These are phyloP conservation scores for Carnegiea gigantea DNA, from an alignment of 179 eudicot genomes.

Conservation along the genomic window DNA sequence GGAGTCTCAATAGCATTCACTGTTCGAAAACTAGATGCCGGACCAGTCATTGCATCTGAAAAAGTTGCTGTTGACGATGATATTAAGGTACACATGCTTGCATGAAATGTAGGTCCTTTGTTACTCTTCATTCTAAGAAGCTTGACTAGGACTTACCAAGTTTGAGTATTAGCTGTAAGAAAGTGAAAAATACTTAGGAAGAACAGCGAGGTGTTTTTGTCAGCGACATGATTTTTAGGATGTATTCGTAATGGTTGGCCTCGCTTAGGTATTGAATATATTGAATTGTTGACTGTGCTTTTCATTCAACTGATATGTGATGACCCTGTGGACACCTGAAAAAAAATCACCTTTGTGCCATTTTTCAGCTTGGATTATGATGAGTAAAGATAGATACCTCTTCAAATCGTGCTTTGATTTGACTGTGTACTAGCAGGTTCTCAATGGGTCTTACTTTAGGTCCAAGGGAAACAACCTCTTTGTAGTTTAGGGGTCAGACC, in stretches of 20 bases:
- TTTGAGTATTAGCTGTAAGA: background rate
- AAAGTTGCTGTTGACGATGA: slow-evolving; percentile 59
- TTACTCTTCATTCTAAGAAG: background rate
- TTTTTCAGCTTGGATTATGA: no score
- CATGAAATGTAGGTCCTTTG: slow-evolving; percentile 1
- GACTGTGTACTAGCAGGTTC: no score
- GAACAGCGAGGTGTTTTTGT: background rate
- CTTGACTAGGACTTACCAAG: background rate
- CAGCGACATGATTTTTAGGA: background rate
- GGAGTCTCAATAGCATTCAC: slow-evolving; percentile 94
- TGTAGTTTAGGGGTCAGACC: no score
- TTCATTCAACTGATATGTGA: no score
- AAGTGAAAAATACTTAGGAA: background rate
- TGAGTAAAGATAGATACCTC: no score
- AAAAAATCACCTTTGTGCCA: no score
- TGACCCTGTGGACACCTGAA: no score
- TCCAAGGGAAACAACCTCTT: no score
- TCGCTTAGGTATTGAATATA: background rate
- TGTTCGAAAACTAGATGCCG: slow-evolving; percentile 86
- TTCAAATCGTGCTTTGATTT: no score
- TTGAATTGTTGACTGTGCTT: no score
- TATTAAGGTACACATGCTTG: slow-evolving; percentile 61
- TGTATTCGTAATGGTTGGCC: background rate
- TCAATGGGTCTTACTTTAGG: no score
- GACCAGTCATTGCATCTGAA: slow-evolving; percentile 78